Base-by-base conservation (phyloP, 192 early-diverging fungal species). In the Gonapodya sp. region DNA sequence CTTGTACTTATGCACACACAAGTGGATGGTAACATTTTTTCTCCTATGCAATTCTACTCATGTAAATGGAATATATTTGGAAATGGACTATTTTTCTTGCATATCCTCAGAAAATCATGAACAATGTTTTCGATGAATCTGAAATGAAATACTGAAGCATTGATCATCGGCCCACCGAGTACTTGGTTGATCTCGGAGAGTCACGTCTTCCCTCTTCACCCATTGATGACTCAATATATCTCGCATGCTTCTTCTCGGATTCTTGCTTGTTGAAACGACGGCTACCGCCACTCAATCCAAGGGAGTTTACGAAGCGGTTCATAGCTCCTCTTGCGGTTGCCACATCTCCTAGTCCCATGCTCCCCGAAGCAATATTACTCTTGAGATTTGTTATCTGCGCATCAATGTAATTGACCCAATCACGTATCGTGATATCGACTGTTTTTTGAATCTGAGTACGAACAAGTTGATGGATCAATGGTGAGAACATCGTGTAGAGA, bases 401-500 rank as follows among this genome's bases (percentile, higher is more conserved):
- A 34, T 77, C 34, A 34, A 77, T 16, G 75, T 77, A 77, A 8
- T 33, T 33, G 2, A 77, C 31, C 75, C 75, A 77, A 33, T 77
- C 75, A 18, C 75, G 18, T 14, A 77, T 18, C 31, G 18, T 18
- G 30, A 18, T 35, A 81, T 80, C 83, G 79, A 86, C 78, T 0
- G 72, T 46, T 73, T 46, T 83, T 31, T 83, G 83, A n/a, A 82
- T 73, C 33, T 80, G 34, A 31, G 36, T 75, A 33, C 82, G 82
- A 18, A 87, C 64, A 18, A 33, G 36, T 2, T 36, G 74, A 64
- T 85, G 80, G 75, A 84, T 81, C 18, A 85, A 73, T 18, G 86
- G 86, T 34, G 80, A 35, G 1, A 85, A 31, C 8, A 85, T 2
- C 73, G 84, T 85, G 83, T 87, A 87, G 72, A 87, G 34, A 1